Evolutionary conservation across 2,329 filamentous ascomycete genomes (phyloP).

Genomic region (Exophiala sp.): DNA sequence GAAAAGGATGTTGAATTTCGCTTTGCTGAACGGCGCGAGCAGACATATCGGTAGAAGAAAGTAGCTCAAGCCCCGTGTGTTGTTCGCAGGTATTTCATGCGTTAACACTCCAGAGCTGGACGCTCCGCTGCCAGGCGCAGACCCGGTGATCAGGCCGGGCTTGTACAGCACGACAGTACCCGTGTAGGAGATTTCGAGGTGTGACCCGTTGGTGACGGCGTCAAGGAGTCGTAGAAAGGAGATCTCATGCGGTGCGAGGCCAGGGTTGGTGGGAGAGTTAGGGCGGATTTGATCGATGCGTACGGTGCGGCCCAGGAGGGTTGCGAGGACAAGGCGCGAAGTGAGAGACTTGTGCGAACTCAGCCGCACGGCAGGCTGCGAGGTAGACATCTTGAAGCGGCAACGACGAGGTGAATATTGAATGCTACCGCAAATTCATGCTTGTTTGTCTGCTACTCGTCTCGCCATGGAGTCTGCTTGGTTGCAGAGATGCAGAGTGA

Average conservation of each 20-base stretch:
- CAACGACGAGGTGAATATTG: neutral
- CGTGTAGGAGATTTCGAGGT: conserved; percentile 92
- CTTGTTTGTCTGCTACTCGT: neutral
- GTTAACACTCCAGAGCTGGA: conserved; percentile 66
- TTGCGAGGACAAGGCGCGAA: conserved; percentile 80
- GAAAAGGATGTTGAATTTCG: conserved; percentile 83
- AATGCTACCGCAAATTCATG: neutral
- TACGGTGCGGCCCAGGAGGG: conserved; percentile 79
- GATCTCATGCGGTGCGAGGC: conserved; percentile 85
- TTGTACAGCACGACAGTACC: conserved; percentile 89
- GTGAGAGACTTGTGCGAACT: conserved; percentile 77
- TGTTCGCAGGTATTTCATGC: conserved; percentile 71
- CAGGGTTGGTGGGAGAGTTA: conserved; percentile 76
- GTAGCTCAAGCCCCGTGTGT: conserved; percentile 78
- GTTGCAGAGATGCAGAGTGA: neutral
- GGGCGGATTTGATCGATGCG: conserved; percentile 93
- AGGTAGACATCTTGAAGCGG: conserved; percentile 34
- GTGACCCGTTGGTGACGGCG: conserved; percentile 86
- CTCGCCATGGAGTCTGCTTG: too few species aligned
- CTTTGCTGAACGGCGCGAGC: conserved; percentile 87
- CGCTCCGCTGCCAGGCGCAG: conserved; percentile 67
- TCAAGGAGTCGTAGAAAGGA: conserved; percentile 94
- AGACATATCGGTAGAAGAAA: conserved; percentile 85
- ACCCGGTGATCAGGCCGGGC: conserved; percentile 86
- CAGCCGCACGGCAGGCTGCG: conserved; percentile 59